Base-by-base conservation (phyloP, 2,329 filamentous ascomycete species). In the Calonectria ilicicola region DNA sequence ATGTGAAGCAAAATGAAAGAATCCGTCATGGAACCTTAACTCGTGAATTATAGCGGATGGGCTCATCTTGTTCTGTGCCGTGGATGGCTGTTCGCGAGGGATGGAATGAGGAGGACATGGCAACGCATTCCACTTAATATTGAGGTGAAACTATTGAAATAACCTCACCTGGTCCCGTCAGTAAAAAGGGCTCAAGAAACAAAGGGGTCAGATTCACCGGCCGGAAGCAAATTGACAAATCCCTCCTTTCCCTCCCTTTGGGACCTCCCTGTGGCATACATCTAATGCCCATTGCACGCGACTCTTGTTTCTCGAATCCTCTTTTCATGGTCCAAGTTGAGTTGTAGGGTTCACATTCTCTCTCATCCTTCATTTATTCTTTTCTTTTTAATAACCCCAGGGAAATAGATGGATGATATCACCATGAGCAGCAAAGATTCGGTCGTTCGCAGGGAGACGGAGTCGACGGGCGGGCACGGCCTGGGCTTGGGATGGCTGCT, bases 41-140 rank as follows among this genome's bases (percentile, higher is more conserved):
- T 67, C 46, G 14, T 63, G 23, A 4, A 51, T 65, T 58, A 17
- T 46, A 29, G 47, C 53, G 23, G 49, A 47, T 10, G 44, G 64
- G 47, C 35, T 40, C 23, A 73, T 77, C 49, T 72, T 29, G 49
- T 42, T 44, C 44, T 75, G 72, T 70, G 67, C 56, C 26, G 65
- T 65, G 69, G 69, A 66, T 60, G 65, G 35, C 70, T 69, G 75
- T 78, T 77, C 74, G 69, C 47, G 56, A 51, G 65, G 47, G 66
- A 66, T 82, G 83, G 83, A 85, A 85, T 85, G 83, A 74, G 74
- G 81, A 72, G 80, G 79, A 73, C 78, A 67, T 76, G 74, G 81
- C 83, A 84, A 85, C 84, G 80, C 84, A 85, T 85, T 85, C 84
- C 84, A 81, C 65, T 67, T 67, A 66, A 78, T 76, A 79, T 80